Percentiles rank a stretch among this genome's conserved stretches.
Evolutionary conservation across 129 eudicot species (phyloP).

Genomic region (Silybum marianum): DNA sequence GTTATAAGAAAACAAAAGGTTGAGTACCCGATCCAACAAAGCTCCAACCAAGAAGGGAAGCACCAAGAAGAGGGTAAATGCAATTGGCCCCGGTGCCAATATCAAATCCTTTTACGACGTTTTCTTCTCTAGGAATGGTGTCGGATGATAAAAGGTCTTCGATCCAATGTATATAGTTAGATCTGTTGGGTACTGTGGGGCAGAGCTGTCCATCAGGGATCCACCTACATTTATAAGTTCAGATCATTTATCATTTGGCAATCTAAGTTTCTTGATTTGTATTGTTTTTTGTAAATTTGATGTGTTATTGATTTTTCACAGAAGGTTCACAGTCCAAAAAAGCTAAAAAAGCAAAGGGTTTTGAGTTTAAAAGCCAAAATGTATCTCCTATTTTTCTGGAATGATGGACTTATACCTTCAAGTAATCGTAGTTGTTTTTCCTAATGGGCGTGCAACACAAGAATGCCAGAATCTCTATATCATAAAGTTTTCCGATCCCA

Average conservation of each 20-base stretch:
- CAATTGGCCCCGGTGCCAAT: slow-evolving; percentile 98
- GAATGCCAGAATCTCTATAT: not conserved
- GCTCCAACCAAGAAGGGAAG: slow-evolving; percentile 94
- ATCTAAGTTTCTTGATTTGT: not conserved
- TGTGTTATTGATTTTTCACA: not conserved
- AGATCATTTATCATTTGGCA: not conserved
- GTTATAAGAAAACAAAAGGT: not conserved
- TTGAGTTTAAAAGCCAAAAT: not conserved
- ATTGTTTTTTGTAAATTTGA: not conserved
- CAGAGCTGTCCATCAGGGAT: slow-evolving; percentile 99
- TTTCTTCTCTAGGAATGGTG: slow-evolving; percentile 47
- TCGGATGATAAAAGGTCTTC: slow-evolving; percentile 88
- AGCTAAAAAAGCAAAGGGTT: not conserved
- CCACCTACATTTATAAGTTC: slow-evolving; percentile 62
- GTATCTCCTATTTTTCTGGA: not conserved
- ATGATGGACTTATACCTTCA: not conserved
- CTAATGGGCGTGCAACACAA: not conserved
- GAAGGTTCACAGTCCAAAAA: not conserved
- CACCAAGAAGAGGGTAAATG: slow-evolving; percentile 96
- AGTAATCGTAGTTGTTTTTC: not conserved
- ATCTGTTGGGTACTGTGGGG: slow-evolving; percentile 98
- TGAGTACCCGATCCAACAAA: slow-evolving; percentile 85
- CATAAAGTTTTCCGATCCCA: not conserved
- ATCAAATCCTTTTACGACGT: slow-evolving; percentile 71
- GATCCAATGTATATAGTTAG: slow-evolving; percentile 93